Base-by-base conservation (phyloP, 169 alveolate genomes). In the Babesia sp. region DNA sequence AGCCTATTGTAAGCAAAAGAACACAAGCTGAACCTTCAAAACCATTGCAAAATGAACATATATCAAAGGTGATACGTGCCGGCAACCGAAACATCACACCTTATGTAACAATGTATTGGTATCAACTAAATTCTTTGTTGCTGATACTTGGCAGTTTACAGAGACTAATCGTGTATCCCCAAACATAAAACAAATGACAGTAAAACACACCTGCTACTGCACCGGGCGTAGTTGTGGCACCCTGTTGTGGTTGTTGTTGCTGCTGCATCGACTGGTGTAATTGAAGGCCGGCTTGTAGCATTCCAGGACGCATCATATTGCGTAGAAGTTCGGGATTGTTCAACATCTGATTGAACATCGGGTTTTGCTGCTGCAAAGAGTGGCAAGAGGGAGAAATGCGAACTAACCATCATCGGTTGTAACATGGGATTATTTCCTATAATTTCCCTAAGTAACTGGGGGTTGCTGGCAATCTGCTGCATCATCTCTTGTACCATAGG, bases 311-410 rank as follows among this genome's bases (percentile, higher is more conserved):
- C 92, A 90, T 76, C 70, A 92, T 82, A 76, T 84, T 92, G 77
- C 95, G 90, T 78, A 91, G 55, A 44, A 93, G 79, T 64, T 91
- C 92, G 5, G 97, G 97, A 76, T 92, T 92, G 70, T 87, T 90
- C 54, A 91, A 58, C 91, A 93, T 91, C 50, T 90, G 93, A 53
- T 67, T 78, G 70, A 91, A 72, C 84, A 93, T 76, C 37, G 93
- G 96, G 69, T 91, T 92, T 51, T 88, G 94, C 42, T 63, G 64
- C 59, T 59, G 64, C 48, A 45, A 44, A 37, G 20, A 4, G 1
- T 24, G 59, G 8, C 20, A 26, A 31, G 7, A 69, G 26, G 18
- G 8, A n/a, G 3, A 26, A 14, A 18, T 6, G 7, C 4, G n/a
- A 22, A 36, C 71, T 14, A 45, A 76, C 85, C 77, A 79, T 18